Base-by-base conservation (phyloP, 768 basidiomycete genomes). In the Xanthoconium stramineum region DNA sequence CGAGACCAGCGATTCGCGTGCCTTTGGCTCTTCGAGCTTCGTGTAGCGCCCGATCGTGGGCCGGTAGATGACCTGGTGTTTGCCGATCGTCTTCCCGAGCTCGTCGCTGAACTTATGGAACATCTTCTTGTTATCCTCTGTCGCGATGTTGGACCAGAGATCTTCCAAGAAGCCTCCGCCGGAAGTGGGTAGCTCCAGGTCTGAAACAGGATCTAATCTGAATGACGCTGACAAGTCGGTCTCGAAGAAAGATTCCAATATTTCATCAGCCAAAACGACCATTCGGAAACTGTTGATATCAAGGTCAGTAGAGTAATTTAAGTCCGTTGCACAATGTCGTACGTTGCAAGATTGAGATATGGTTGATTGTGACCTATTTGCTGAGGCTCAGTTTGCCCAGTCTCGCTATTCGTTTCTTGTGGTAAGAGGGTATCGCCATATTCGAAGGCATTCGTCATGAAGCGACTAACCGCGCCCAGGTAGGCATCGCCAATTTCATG, bases 391-490 rank as follows among this genome's bases (percentile, higher is more conserved):
- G 73, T 70, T 52, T 73, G 76, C 46, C 76, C 76, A 1, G 70
- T 71, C 33, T 73, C 62, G 14, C 51, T 60, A 39, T 72, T 62
- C 9, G 29, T 61, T 61, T 52, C 73, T 69, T 53, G 71, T 55
- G 88, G 88, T 15, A 90, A 74, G n/a, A 93, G 78, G n/a, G 93
- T 88, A 74, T 97, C 94, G 3, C 94, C 97, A 55, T 95, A 98
- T 67, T 99, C 97, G 65, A 98, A 99, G 0, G 96, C 93, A 65
- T 99, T 98, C 38, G 94, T 89, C 87, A 98, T 95, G 70, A 98
- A 96, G 40, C 94, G 87, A 61, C 93, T 95, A 60, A 99, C 91
- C 24, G 96, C 93, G 2, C 94, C 97, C 24, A 99, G 80, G 68
- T 96, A 99, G 5, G 93, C 91, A 70, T 99, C 97, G 4, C 97